These are phyloP conservation scores for Cystobasidium tubakii DNA, from an alignment of 768 basidiomycete genomes.

Conservation along the genomic window DNA sequence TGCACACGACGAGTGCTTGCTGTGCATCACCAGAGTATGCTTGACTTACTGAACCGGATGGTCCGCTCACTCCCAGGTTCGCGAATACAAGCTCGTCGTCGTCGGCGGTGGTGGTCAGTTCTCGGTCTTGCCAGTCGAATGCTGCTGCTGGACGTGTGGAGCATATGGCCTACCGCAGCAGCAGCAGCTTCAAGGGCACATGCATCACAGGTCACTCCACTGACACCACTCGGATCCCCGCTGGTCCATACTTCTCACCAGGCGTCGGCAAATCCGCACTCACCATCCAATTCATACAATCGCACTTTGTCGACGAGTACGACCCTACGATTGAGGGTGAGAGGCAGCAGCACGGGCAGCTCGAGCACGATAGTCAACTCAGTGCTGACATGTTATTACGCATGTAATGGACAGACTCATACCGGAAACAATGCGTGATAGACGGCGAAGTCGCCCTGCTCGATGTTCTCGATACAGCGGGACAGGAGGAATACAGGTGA, in stretches of 20 bases:
- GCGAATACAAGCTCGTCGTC: conserved; percentile 41
- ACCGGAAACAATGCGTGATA: conserved; percentile 62
- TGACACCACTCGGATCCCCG: not conserved
- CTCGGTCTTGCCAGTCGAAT: no score
- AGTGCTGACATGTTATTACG: not conserved
- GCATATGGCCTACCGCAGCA: no score
- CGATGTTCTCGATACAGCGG: conserved; percentile 56
- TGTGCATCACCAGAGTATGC: not conserved
- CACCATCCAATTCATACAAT: conserved; percentile 53
- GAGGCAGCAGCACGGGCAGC: conserved; percentile 1
- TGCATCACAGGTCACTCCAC: no score
- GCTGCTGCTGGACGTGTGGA: no score
- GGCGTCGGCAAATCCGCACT: conserved; percentile 55
- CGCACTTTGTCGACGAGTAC: conserved; percentile 51
- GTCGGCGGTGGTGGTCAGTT: conserved; percentile 41
- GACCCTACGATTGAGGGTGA: conserved; percentile 54
- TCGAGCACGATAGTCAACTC: not conserved
- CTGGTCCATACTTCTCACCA: conserved; percentile 41
- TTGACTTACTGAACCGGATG: not conserved
- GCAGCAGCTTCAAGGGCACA: not conserved
- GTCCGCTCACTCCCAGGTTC: not conserved
- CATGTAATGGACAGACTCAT: conserved; percentile 55
- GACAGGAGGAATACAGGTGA: conserved; percentile 86
- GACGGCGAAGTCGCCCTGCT: conserved; percentile 54
- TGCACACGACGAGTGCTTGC: not conserved